Conservation (phyloP, 306 rosid species). For the Vigna hirtella region DNA sequence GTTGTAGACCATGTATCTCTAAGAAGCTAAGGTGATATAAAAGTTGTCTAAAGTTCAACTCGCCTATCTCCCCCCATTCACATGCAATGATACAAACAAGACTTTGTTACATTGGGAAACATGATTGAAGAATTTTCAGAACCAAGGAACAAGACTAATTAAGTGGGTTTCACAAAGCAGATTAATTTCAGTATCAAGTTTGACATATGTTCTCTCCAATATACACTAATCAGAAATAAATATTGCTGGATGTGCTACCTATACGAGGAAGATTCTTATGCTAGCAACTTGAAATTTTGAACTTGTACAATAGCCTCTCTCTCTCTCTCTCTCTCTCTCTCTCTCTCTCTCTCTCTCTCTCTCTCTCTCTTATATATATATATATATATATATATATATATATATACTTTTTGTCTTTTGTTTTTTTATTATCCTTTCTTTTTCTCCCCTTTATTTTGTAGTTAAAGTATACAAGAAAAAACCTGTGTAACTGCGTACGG, state of each 20-base stretch:
- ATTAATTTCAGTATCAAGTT: slow-evolving; percentile 34
- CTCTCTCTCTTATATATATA: not conserved
- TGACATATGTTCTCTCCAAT: slow-evolving; percentile 14
- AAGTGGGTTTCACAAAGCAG: slow-evolving; percentile 15
- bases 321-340: not conserved
- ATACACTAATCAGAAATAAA: not conserved
- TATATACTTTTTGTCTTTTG: not conserved
- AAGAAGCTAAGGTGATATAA: slow-evolving; percentile 24
- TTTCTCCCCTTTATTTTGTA: not conserved
- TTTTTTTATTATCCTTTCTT: not conserved
- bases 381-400: too few species aligned
- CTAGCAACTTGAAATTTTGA: not conserved
- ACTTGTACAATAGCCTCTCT: slow-evolving; percentile 18
- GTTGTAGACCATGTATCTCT: slow-evolving; percentile 33
- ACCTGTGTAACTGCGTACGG: not conserved
- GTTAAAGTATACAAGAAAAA: not conserved
- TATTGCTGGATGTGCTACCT: slow-evolving; percentile 1
- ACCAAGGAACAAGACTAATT: slow-evolving; percentile 27
- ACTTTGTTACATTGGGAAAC: slow-evolving; percentile 18
- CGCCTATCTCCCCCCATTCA: slow-evolving; percentile 30
- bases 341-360: not conserved
- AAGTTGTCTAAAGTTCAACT: slow-evolving; percentile 7
- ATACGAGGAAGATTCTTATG: not conserved
- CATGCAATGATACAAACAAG: slow-evolving; percentile 29
- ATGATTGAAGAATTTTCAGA: slow-evolving; percentile 33